Base-by-base conservation (phyloP, 202 grass and related monocot species). In the Digitaria exilis region DNA sequence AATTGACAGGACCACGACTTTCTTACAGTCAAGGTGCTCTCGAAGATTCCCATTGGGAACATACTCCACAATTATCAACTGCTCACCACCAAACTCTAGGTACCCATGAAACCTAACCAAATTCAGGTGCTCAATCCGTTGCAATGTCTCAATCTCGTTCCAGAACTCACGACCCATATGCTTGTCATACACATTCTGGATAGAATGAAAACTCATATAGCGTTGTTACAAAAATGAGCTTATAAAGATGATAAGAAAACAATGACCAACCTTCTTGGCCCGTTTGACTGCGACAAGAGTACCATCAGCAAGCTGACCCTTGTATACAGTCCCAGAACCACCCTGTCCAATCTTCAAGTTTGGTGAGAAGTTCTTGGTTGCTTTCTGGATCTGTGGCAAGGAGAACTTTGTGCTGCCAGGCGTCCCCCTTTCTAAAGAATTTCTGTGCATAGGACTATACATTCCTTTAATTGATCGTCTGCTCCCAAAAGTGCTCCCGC, bases 21-120 rank as follows among this genome's bases (percentile, higher is more conserved):
- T 83, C 76, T 73, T 95, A 98, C 96, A 86, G 59, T 98, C 92
- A 44, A 98, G 93, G 65, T 98, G 92, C 37, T 98, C 85, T 46
- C 93, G 82, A 87, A 98, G 96, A 79, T 92, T 98, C 34, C 93
- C 93, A 79, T 98, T 95, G 30, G 96, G 80, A 72, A 95, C 73
- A 64, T 75, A 93, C 46, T 98, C 96, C 26, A 98, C 96, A 69
- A 98, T 87, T 76, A 98, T 88, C 75, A 98, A 81, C 65, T 93
- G 94, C 87, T 98, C 96, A 44, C 90, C 93, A 62, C 90, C 87
- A 79, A 91, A 75, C 78, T 95, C 87, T 51, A 95, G 78, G 59
- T 87, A 98, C 50, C 96, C 96, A 87, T 92, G 88, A 66, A 95
- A 90, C 57, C 91, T 88, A 16, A 98, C 96, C 90, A 98, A 72